These are phyloP conservation scores for Thuidium tamariscinum DNA, from an alignment of 225 moss, liverwort and hornwort genomes.

Conservation along the genomic window DNA sequence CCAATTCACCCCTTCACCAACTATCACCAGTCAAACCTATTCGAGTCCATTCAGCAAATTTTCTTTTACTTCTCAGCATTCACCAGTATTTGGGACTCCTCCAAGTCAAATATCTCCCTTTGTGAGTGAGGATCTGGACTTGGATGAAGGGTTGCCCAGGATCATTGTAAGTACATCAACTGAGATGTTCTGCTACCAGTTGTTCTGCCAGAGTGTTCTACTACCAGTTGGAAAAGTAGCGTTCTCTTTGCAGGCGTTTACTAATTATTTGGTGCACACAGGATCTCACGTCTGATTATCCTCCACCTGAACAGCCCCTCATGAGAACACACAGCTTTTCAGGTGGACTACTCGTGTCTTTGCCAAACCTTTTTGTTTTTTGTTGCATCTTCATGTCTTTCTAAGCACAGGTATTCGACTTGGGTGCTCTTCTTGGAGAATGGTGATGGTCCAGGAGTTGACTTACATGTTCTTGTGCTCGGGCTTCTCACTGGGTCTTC, in stretches of 20 bases:
- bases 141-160: conserved; percentile 10
- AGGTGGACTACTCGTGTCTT: conserved; percentile 2
- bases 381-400: background rate
- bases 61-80: conserved; percentile 21
- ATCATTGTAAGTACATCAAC: conserved; percentile 18
- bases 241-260: background rate
- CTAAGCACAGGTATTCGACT: background rate
- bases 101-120: conserved; percentile 32
- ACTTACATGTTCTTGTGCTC: background rate
- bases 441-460: background rate
- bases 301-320: background rate
- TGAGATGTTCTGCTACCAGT: background rate
- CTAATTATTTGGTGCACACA: background rate
- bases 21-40: conserved; percentile 18
- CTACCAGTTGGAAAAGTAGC: too few species aligned
- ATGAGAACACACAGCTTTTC: background rate
- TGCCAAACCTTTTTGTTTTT: background rate
- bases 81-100: conserved; percentile 16
- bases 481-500: background rate
- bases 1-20: conserved; percentile 20
- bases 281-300: conserved; percentile 23
- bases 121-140: conserved; percentile 25
- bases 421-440: background rate
- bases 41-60: conserved; percentile 41
- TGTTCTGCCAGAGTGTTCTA: background rate